A percentile compares a stretch with the other conserved stretches of the same genome.
Evolutionary conservation across 1,284 basidiomycete species (phyloP).

Genomic region (Cryptococcus sp.): DNA sequence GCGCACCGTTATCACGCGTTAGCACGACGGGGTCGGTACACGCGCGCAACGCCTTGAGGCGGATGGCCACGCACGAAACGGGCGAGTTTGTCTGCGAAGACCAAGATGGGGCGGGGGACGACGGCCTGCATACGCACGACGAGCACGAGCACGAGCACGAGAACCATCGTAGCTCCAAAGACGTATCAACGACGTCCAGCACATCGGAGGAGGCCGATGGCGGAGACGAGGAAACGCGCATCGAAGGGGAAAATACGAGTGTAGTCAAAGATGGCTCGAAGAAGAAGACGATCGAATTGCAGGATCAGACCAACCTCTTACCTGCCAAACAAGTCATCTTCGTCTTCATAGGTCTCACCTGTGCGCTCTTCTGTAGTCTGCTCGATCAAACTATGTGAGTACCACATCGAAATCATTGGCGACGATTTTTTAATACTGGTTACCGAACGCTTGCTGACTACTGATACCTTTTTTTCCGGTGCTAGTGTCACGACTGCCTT

Average conservation of each 20-base stretch:
- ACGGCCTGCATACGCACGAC: constrained; percentile 31
- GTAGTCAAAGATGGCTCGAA: constrained; percentile 3
- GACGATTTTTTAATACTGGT: constrained; percentile 29
- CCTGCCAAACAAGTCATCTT: constrained; percentile 67
- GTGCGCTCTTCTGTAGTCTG: constrained; percentile 59
- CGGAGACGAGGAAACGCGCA: constrained; percentile 15
- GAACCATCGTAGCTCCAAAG: neutral
- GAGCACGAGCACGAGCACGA: constrained; percentile 34
- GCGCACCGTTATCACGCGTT: constrained; percentile 8
- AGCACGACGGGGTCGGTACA: constrained; percentile 27
- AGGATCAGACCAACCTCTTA: constrained; percentile 75
- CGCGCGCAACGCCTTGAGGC: constrained; percentile 34
- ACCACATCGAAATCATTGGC: neutral
- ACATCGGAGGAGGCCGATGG: neutral
- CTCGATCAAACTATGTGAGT: constrained; percentile 55
- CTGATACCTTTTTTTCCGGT: constrained; percentile 36
- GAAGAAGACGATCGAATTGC: constrained; percentile 54
- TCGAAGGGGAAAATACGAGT: constrained; percentile 2
- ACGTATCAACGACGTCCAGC: neutral
- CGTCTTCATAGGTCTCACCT: constrained; percentile 63
- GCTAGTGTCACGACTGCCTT: constrained; percentile 67
- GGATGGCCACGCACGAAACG: constrained; percentile 51
- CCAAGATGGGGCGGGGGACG: constrained; percentile 10
- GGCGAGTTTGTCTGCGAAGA: constrained; percentile 26
- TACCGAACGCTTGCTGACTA: constrained; percentile 57